Evolutionary conservation across 352 stramenopile genomes (phyloP).

Genomic region (Globisporangium spiculum): DNA sequence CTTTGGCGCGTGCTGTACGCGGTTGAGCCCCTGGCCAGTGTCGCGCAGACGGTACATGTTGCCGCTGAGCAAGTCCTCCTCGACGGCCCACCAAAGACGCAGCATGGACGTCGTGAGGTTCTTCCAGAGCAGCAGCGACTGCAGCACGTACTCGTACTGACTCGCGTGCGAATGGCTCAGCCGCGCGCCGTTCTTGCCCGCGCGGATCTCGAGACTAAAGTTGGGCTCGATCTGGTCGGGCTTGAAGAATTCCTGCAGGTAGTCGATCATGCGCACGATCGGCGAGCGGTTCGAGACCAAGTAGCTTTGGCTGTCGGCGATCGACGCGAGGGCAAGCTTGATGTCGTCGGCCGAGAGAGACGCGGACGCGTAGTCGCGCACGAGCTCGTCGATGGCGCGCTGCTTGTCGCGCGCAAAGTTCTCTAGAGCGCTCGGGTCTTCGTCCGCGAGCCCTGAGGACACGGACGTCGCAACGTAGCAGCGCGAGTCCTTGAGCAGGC

Average conservation of each 20-base stretch:
- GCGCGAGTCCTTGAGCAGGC: conserved; percentile 72
- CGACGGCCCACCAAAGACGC: conserved; percentile 60
- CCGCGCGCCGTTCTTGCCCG: conserved; percentile 55
- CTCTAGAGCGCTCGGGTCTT: conserved; percentile 11
- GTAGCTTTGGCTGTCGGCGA: conserved; percentile 60
- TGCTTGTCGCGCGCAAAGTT: conserved; percentile 21
- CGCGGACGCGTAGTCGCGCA: conserved; percentile 45
- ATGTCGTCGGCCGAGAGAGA: conserved; percentile 55
- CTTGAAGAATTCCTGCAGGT: conserved; percentile 54
- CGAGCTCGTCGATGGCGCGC: conserved; percentile 23
- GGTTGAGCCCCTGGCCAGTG: conserved; percentile 66
- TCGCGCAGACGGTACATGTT: conserved; percentile 56
- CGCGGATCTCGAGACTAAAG: conserved; percentile 55
- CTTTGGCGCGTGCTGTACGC: conserved; percentile 60
- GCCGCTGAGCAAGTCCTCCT: conserved; percentile 56
- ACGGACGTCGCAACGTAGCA: conserved; percentile 63
- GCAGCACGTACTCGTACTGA: conserved; percentile 67
- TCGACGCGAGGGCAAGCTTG: conserved; percentile 43
- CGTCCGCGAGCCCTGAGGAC: conserved; percentile 9
- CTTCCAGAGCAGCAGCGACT: conserved; percentile 60
- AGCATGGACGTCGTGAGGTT: conserved; percentile 65
- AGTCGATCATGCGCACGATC: conserved; percentile 65
- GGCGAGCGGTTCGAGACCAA: conserved; percentile 52
- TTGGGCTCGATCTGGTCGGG: conserved; percentile 39
- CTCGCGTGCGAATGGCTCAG: conserved; percentile 55